phyloP scores from a whole-genome alignment of 169 alveolate genomes.

The Cryptosporidium felis region DNA sequence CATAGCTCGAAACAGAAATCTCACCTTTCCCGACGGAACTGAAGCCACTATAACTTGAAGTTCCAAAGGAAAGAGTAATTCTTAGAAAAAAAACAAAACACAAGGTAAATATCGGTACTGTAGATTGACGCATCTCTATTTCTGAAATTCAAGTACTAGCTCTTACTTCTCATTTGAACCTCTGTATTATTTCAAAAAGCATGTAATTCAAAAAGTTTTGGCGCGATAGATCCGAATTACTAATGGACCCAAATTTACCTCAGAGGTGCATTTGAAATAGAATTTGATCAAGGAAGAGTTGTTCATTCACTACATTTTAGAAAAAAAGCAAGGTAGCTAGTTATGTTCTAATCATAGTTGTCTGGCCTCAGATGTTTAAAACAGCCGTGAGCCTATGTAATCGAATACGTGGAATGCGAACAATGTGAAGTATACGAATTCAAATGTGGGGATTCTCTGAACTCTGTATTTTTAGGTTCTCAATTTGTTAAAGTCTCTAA shows the following conservation, averaged over 20 bases:
- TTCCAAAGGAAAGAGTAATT: neutral
- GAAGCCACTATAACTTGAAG: conserved; percentile 4
- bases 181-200: neutral
- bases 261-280: neutral
- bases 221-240: conserved; percentile 64
- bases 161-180: neutral
- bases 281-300: too few relatives aligned
- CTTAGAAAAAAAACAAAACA: neutral
- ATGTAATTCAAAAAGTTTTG: conserved; percentile 1
- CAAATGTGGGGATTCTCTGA: too few relatives aligned
- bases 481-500: too few relatives aligned
- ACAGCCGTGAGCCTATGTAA: too few relatives aligned
- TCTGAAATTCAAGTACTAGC: neutral
- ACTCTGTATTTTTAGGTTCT: too few relatives aligned
- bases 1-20: neutral
- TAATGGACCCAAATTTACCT: neutral
- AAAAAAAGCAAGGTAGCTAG: too few relatives aligned
- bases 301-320: too few relatives aligned
- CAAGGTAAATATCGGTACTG: neutral
- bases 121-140: neutral
- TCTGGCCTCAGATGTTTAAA: too few relatives aligned
- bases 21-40: conserved; percentile 21
- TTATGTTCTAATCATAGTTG: too few relatives aligned
- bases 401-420: too few relatives aligned
- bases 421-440: too few relatives aligned